Evolutionary conservation across 495 filamentous ascomycete genomes (phyloP).

Genomic region (Penicillium tannophilum): DNA sequence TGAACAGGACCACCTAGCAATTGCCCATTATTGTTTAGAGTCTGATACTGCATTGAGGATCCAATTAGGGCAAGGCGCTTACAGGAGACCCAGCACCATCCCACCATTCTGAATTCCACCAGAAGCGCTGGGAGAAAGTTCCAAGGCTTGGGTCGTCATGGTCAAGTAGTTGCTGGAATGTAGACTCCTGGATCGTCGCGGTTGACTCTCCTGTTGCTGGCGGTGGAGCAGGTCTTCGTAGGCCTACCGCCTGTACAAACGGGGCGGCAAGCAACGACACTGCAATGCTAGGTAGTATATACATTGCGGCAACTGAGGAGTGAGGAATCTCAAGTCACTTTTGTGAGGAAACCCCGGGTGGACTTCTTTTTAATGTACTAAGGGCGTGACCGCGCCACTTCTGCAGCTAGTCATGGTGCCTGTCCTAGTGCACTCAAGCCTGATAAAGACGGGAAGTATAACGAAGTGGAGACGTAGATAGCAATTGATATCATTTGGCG

Average conservation of each 20-base stretch:
- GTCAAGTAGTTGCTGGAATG: slow-evolving; percentile 57
- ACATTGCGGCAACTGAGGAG: slow-evolving; percentile 1
- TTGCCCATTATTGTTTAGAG: not conserved
- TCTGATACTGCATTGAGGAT: not conserved
- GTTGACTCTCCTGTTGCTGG: slow-evolving; percentile 6
- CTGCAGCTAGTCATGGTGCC: slow-evolving; percentile 1
- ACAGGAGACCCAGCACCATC: slow-evolving; percentile 57
- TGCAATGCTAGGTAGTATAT: slow-evolving; percentile 5
- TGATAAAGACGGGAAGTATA: slow-evolving; percentile 1
- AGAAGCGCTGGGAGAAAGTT: slow-evolving; percentile 58
- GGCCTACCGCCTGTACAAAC: slow-evolving; percentile 3
- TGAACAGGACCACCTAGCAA: slow-evolving; percentile 53
- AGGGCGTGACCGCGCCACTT: not conserved
- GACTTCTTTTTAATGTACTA: not conserved
- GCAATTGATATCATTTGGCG: not conserved
- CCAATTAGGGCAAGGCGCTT: not conserved
- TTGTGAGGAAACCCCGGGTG: not conserved
- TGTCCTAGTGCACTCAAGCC: not conserved
- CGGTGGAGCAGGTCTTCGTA: slow-evolving; percentile 17
- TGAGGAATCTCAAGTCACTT: not conserved
- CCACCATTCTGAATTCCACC: slow-evolving; percentile 53
- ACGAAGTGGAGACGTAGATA: not conserved
- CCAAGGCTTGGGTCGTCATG: slow-evolving; percentile 53
- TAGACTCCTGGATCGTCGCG: slow-evolving; percentile 24
- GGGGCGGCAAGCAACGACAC: slow-evolving; percentile 5